phyloP scores from a whole-genome alignment of 306 rosid genomes.

The Luffa acutangula region DNA sequence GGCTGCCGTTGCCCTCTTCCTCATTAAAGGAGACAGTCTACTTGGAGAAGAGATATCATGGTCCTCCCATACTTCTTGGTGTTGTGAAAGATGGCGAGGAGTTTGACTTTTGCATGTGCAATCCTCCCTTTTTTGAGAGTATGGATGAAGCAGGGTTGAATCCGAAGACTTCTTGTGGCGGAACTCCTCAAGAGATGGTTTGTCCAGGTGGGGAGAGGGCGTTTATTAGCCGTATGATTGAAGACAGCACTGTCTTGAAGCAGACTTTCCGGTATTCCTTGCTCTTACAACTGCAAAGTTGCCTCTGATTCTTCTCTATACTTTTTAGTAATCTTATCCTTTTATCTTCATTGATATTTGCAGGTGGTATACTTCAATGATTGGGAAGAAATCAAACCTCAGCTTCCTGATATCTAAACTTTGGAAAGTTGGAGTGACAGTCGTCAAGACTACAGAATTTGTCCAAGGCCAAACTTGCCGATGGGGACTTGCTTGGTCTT shows the following conservation, averaged over 20 bases:
- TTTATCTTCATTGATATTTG: conserved; percentile 7
- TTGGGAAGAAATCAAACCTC: conserved; percentile 52
- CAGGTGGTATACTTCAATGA: conserved; percentile 88
- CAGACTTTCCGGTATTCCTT: conserved; percentile 43
- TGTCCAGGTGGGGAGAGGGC: conserved; percentile 89
- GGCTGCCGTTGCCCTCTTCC: conserved; percentile 15
- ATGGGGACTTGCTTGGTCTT: conserved; percentile 97
- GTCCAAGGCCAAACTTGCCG: conserved; percentile 78
- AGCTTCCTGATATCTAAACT: conserved; percentile 55
- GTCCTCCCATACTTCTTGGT: conserved; percentile 67
- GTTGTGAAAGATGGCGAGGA: conserved; percentile 63
- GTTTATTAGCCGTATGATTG: conserved; percentile 60
- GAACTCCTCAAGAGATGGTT: conserved; percentile 68
- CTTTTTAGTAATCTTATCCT: not conserved
- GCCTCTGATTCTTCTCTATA: not conserved
- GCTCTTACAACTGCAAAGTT: not conserved
- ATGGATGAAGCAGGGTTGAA: conserved; percentile 80
- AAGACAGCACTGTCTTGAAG: conserved; percentile 55
- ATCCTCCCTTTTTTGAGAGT: conserved; percentile 85
- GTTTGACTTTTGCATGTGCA: conserved; percentile 96
- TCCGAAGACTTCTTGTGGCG: conserved; percentile 86
- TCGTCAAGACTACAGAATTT: conserved; percentile 84
- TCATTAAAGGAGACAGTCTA: conserved; percentile 20
- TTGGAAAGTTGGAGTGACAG: conserved; percentile 63
- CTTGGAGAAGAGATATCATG: conserved; percentile 31